Evolutionary conservation across 2,329 filamentous ascomycete genomes (phyloP), one percentile per base, ranked within the genome.

Genomic region (Ceratocystis cubensis): DNA sequence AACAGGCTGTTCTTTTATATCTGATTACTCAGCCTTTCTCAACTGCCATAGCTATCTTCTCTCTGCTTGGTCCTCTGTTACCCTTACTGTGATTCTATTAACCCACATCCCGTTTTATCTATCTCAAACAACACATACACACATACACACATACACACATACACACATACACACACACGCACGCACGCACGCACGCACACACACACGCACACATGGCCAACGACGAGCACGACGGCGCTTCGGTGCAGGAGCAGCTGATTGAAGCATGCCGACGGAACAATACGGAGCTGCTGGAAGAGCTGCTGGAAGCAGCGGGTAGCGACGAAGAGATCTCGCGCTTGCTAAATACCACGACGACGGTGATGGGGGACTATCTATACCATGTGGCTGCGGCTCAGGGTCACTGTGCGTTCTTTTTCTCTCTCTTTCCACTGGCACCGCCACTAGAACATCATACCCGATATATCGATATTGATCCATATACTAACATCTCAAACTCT

Each of bases 231-330:
- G 66, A 96, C 88, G 94, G 93, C 75, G 93, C 93, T 71, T 89
- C 89, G 68, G 84, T 86, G 61, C 82, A 87, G 75, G 93, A 97
- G 79, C 84, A 89, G 73, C 84, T 97, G 72, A 85, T 97, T 77
- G 93, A 96, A 79, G 90, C 94, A 72, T 96, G 89, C 78, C 90
- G 93, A 69, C 85, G 91, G 73, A 93, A 97, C 82, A 96, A 97
- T 78, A 86, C 86, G 71, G 87, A 93, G 65, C 85, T 97, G 69
- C 84, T 97, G 66, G 78, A 83, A 71, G 87, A 94, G 72, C 82
- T 92, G 67, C 81, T 96, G 71, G 77, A 82, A 53, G 78, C 78
- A 70, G 78, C 84, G 73, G 82, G 83, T 70, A 77, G 78, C 67
- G 84, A 87, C 65, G 81, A 84, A 68, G 81, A 88, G 72, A 84